phyloP scores from a whole-genome alignment of 78 protist genomes.

The Dictyostelium firmibasis region DNA sequence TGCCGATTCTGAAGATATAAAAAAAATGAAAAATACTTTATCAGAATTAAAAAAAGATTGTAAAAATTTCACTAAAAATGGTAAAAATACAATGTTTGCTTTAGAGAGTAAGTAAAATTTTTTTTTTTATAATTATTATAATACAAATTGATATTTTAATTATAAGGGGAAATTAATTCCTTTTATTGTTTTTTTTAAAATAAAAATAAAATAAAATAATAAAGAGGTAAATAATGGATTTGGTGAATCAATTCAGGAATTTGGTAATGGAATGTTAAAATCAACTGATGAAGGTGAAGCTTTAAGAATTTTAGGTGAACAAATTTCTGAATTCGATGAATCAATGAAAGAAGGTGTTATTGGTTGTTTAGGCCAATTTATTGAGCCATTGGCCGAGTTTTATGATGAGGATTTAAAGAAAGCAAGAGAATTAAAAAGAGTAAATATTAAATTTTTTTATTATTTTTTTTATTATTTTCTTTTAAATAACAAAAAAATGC shows the following conservation, averaged over 20 bases:
- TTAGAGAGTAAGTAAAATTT: constrained; percentile 28
- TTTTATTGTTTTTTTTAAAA: too few relatives aligned
- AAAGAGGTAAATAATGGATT: constrained; percentile 5
- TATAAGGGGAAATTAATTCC: too few relatives aligned
- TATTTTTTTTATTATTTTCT: background rate
- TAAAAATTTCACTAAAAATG: background rate
- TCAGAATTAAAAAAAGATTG: constrained; percentile 34
- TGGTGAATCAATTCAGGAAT: constrained; percentile 25
- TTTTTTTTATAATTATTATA: too few relatives aligned
- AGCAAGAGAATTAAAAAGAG: constrained; percentile 76
- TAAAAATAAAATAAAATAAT: too few relatives aligned
- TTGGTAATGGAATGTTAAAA: constrained; percentile 59
- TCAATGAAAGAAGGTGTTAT: constrained; percentile 16
- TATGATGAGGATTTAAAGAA: constrained; percentile 40
- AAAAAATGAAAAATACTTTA: constrained; percentile 13
- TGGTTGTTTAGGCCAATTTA: background rate
- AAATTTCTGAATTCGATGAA: constrained; percentile 27
- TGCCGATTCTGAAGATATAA: constrained; percentile 41
- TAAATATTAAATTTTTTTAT: constrained; percentile 1
- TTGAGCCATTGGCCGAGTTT: constrained; percentile 47
- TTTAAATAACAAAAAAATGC: background rate
- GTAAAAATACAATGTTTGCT: background rate
- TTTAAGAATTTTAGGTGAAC: constrained; percentile 36
- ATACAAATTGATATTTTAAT: too few relatives aligned
- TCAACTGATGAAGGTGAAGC: constrained; percentile 43